These are phyloP conservation scores for Ceratobasidium sp. DNA, from an alignment of 1,284 basidiomycete genomes.

Conservation along the genomic window DNA sequence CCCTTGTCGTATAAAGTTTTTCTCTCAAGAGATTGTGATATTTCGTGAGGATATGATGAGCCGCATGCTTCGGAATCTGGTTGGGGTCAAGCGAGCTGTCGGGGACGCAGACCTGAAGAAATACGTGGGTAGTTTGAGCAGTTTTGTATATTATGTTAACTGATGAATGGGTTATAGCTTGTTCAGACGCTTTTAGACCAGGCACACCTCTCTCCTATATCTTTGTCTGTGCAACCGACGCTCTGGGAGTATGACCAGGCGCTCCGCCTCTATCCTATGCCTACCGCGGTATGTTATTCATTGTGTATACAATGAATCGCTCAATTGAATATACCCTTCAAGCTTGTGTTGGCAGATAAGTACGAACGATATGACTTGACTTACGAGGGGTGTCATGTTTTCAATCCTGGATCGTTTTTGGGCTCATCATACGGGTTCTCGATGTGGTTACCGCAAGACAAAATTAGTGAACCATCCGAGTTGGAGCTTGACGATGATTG, in stretches of 20 bases:
- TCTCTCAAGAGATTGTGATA: slow-evolving; percentile 95
- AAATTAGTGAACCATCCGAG: slow-evolving; percentile 77
- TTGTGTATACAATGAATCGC: neutral
- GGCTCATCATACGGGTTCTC: slow-evolving; percentile 85
- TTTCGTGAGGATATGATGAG: slow-evolving; percentile 96
- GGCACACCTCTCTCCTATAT: slow-evolving; percentile 89
- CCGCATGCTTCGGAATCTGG: slow-evolving; percentile 91
- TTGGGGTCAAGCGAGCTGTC: slow-evolving; percentile 84
- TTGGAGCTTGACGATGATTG: slow-evolving; percentile 41
- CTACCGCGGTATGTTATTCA: slow-evolving; percentile 82
- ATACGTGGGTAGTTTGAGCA: slow-evolving; percentile 71
- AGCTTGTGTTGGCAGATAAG: slow-evolving; percentile 97
- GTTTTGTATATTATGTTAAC: neutral
- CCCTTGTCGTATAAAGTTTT: slow-evolving; percentile 95
- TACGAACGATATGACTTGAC: slow-evolving; percentile 97
- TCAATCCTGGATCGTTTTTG: slow-evolving; percentile 95
- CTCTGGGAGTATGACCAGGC: slow-evolving; percentile 94
- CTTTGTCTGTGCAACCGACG: slow-evolving; percentile 86
- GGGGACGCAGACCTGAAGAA: slow-evolving; percentile 83
- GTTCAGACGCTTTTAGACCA: slow-evolving; percentile 95
- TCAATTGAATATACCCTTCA: slow-evolving; percentile 46
- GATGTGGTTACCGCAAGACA: slow-evolving; percentile 85
- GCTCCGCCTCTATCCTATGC: slow-evolving; percentile 93
- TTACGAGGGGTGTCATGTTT: slow-evolving; percentile 98
- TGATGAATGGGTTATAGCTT: slow-evolving; percentile 66